phyloP scores from a whole-genome alignment of 345 rosid genomes.

The Clarkia xantiana region DNA sequence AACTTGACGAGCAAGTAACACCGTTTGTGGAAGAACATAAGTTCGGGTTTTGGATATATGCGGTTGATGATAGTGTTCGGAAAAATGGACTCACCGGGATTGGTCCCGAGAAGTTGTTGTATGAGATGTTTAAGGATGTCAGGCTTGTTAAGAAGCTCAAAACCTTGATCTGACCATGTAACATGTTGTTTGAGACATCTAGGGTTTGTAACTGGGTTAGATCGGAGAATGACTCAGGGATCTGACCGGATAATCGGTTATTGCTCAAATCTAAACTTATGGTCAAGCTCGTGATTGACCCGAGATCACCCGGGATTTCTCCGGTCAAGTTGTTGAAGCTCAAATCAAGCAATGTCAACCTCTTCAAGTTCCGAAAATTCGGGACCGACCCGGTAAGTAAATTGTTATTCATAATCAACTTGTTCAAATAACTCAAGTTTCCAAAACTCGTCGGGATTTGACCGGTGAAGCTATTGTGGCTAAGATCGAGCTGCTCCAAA shows the following conservation, averaged over 20 bases:
- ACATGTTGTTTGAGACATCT: slow-evolving; percentile 62
- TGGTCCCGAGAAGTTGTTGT: slow-evolving; percentile 84
- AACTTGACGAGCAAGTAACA: slow-evolving; percentile 51
- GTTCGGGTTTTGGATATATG: slow-evolving; percentile 45
- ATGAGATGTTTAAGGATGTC: slow-evolving; percentile 73
- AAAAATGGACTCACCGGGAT: slow-evolving; percentile 83
- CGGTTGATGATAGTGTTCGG: slow-evolving; percentile 45
- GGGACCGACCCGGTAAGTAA: slow-evolving; percentile 64
- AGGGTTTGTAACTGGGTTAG: slow-evolving; percentile 82
- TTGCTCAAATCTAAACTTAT: slow-evolving; percentile 71
- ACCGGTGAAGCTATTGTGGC: slow-evolving; percentile 74
- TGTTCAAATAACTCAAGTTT: slow-evolving; percentile 76
- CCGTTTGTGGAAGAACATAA: slow-evolving; percentile 66
- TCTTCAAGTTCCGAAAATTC: slow-evolving; percentile 41
- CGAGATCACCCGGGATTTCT: slow-evolving; percentile 61
- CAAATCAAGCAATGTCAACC: slow-evolving; percentile 75
- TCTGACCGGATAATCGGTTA: slow-evolving; percentile 49
- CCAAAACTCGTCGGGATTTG: slow-evolving; percentile 70
- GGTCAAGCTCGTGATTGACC: slow-evolving; percentile 62
- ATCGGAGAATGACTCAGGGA: slow-evolving; percentile 49
- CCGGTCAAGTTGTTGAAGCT: slow-evolving; percentile 70
- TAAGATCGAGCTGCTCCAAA: slow-evolving; percentile 90
- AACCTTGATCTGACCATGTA: slow-evolving; percentile 52
- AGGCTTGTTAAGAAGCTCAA: slow-evolving; percentile 82
- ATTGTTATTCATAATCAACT: slow-evolving; percentile 87